These are phyloP conservation scores for Saccharata proteae DNA, from an alignment of 2,329 filamentous ascomycete species.

Conservation along the genomic window DNA sequence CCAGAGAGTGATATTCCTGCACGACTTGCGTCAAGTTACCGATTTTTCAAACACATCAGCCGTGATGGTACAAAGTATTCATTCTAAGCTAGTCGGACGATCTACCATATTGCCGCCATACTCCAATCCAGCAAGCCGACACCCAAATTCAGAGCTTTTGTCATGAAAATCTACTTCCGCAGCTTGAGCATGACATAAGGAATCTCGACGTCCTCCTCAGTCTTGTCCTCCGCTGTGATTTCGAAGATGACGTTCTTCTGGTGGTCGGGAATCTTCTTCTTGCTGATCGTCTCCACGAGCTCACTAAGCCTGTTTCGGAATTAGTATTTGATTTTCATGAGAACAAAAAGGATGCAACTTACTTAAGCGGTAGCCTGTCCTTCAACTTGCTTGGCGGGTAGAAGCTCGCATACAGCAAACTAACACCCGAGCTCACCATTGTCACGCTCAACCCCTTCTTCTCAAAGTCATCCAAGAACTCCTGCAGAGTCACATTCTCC, in stretches of 20 bases:
- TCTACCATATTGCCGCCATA: no score
- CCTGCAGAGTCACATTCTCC: slow-evolving; percentile 67
- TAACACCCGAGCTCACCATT: slow-evolving; percentile 97
- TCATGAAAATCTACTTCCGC: slow-evolving; percentile 30
- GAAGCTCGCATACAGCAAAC: slow-evolving; percentile 86
- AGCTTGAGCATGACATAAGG: slow-evolving; percentile 90
- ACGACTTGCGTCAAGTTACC: no score
- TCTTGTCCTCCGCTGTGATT: slow-evolving; percentile 79
- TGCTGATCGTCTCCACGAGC: slow-evolving; percentile 77
- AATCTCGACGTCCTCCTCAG: slow-evolving; percentile 89
- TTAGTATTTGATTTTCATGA: background rate
- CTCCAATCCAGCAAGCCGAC: no score
- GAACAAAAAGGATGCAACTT: slow-evolving; percentile 25
- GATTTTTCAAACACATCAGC: no score
- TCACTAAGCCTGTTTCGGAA: slow-evolving; percentile 58
- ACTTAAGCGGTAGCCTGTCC: slow-evolving; percentile 64
- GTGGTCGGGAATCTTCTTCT: slow-evolving; percentile 81
- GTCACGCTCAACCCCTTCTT: slow-evolving; percentile 68
- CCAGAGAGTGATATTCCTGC: no score
- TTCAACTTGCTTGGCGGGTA: slow-evolving; percentile 73
- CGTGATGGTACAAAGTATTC: no score
- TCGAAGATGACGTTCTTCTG: slow-evolving; percentile 96
- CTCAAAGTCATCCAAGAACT: slow-evolving; percentile 75
- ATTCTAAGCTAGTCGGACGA: no score
- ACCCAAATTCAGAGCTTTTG: no score